Conservation (phyloP, 768 basidiomycete genomes). For the Phaeolepiota aurea region DNA sequence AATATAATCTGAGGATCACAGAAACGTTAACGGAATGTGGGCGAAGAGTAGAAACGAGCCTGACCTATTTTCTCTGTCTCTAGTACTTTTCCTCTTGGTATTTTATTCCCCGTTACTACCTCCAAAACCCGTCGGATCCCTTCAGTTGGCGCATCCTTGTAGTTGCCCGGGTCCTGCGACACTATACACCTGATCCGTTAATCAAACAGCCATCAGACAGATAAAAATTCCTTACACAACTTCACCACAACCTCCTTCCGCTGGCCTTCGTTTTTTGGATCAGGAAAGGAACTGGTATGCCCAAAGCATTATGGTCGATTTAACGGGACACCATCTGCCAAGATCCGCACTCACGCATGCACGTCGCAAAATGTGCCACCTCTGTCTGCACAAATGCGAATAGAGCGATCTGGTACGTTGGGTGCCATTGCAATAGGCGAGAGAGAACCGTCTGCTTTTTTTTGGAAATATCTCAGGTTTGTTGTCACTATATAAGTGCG, state of each 20-base stretch:
- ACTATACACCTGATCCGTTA: slow-evolving; percentile 33
- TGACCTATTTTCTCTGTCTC: slow-evolving; percentile 77
- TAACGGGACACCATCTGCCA: too few species aligned
- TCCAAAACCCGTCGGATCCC: slow-evolving; percentile 86
- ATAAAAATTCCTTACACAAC: slow-evolving; percentile 45
- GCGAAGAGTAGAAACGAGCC: slow-evolving; percentile 7
- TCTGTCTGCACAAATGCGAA: slow-evolving; percentile 80
- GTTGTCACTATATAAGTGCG: too few species aligned
- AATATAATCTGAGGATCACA: slow-evolving; percentile 79
- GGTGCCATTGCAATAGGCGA: neutral
- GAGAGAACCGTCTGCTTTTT: neutral
- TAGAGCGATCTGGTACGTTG: slow-evolving; percentile 64
- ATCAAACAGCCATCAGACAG: neutral
- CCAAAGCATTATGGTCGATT: slow-evolving; percentile 2
- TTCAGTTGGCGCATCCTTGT: slow-evolving; percentile 89
- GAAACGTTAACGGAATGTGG: neutral
- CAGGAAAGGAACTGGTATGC: slow-evolving; percentile 56
- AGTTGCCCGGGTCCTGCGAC: slow-evolving; percentile 83
- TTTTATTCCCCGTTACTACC: slow-evolving; percentile 56
- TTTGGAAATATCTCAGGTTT: neutral
- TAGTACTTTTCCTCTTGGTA: slow-evolving; percentile 58
- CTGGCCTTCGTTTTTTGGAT: slow-evolving; percentile 49
- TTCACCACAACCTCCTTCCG: slow-evolving; percentile 86
- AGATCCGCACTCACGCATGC: slow-evolving; percentile 53
- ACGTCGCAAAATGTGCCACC: slow-evolving; percentile 93